Evolutionary conservation across 345 rosid genomes (phyloP), one percentile per base, ranked within the genome.

Genomic region (Lagerstroemia speciosa): DNA sequence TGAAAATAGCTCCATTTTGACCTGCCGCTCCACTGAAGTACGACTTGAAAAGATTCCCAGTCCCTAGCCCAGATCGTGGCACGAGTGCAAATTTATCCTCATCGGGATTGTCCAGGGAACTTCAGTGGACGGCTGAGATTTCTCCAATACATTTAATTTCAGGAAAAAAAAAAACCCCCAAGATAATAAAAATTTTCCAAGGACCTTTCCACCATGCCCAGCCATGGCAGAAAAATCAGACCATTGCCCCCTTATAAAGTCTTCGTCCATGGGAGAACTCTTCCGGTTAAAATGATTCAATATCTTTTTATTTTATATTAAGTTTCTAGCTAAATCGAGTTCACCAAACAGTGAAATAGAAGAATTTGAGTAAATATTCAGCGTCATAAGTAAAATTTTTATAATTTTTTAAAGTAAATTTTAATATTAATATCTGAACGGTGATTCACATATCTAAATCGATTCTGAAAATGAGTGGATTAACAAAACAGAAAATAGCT

Each of bases 51-150:
- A 53, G 61, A 53, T 53, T 8, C 30, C 30, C n/a, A 43, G 24
- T 53, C 61, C 61, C 61, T 53, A 53, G 61, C n/a, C 22, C 46
- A n/a, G n/a, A n/a, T n/a, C 8, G n/a, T 31, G 30, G 24, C 38
- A 17, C 9, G 65, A 31, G 37, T 3, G 8, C 36, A 3, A n/a
- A 16, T 63, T 34, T 37, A 33, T 63, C 43, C 66, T 14, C 24
- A 34, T 63, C 34, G 40, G 17, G n/a, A 63, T 63, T 9, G 33
- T 29, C 62, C 11, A 0, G 9, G 1, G 0, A 26, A 29, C 32
- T 10, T 2, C 31, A 65, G 40, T n/a, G 67, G 12, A 65, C 67
- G 50, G 50, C 67, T 65, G 32, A 38, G 67, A 65, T 65, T 22
- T 22, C 20, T 27, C 48, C 67, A 10, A 22, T 19, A 36, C 5